Evolutionary conservation across 2,329 filamentous ascomycete genomes (phyloP), one percentile per base, ranked within the genome.

Genomic region (Calonectria fujianensis): DNA sequence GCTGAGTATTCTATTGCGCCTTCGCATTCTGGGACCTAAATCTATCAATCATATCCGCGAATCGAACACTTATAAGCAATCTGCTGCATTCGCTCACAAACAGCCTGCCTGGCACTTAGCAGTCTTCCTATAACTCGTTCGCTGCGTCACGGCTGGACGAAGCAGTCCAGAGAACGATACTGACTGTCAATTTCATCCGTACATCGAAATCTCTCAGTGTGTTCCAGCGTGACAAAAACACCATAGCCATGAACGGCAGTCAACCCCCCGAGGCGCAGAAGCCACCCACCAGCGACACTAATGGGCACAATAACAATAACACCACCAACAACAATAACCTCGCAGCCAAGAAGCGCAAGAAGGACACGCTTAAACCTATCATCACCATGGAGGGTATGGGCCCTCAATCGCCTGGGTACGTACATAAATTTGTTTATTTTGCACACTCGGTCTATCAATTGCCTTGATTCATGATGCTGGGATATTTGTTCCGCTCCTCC

Each of bases 361-460:
- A 95, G 89, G 92, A 93, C 52, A 90, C 89, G 69, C 86, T 94
- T 79, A 94, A 94, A 86, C 94, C 94, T 81, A 95, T 95, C 82
- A 93, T 95, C 85, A 95, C 93, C 51, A 94, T 90, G 74, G 93
- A 94, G 81, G 88, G 86, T 87, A 84, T 85, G 63, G 72, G 67
- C 14, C 75, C 76, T 63, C 77, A 80, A 45, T 65, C 75, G 24
- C 52, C 78, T 65, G 86, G 82, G 85, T 87, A 84, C 73, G 85
- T 87, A 81, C 54, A 35, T 45, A 54, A 64, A 27, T 61, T 70
- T 29, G 65, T 74, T 45, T 45, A 45, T 68, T 37, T 52, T 73
- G 27, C 18, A n/a, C 61, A 45, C 51, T 69, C 50, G 24, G 29
- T 48, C 27, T 37, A 39, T 67, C 10, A 32, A 70, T 35, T 59